Base-by-base conservation (phyloP, 306 rosid genomes). In the Sesbania bispinosa region DNA sequence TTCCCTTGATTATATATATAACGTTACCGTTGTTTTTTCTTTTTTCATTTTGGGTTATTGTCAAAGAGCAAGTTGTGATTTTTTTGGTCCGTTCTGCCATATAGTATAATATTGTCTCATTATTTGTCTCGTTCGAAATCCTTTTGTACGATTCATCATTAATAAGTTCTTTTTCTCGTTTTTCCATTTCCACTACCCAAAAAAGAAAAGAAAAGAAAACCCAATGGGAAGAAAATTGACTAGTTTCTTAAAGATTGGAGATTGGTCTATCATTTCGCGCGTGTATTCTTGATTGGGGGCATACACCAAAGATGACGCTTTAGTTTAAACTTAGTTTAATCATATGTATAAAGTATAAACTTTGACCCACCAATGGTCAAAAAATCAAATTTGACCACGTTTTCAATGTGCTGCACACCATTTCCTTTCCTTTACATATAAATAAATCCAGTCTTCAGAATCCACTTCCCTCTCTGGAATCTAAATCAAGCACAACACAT, bases 311-410 rank as follows among this genome's bases (percentile, higher is more conserved):
- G 4, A 26, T 21, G 43, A 36, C 30, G 23, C 10, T 26, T 11
- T 15, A 39, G 1, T 36, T 18, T 60, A 19, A 60, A 52, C n/a
- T 3, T 8, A 48, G 3, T 18, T 62, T 46, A 4, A 19, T 45
- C 4, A 2, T 8, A 32, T 10, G 61, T 7, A 16, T 24, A n/a
- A 15, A 7, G 67, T 6, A 7, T 35, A 32, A 23, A 66, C 18
- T 73, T 82, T 82, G 86, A 82, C 80, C 67, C 77, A 73, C 14
- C 4, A 58, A 20, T 4, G 30, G 82, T 62, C 78, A 51, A 67
- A 35, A 77, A 48, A 27, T 20, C 7, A 8, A 18, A 16, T 55
- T 77, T 77, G 85, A 87, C 88, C 92, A 74, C 85, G 88, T 79
- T 77, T 74, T 85, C 3, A 78, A 46, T 62, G 30, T 54, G 26